A percentile compares a stretch with the other conserved stretches of the same genome.
Evolutionary conservation across 2,329 filamentous ascomycete genomes (phyloP).

Genomic region (Atkinsonella texensis): DNA sequence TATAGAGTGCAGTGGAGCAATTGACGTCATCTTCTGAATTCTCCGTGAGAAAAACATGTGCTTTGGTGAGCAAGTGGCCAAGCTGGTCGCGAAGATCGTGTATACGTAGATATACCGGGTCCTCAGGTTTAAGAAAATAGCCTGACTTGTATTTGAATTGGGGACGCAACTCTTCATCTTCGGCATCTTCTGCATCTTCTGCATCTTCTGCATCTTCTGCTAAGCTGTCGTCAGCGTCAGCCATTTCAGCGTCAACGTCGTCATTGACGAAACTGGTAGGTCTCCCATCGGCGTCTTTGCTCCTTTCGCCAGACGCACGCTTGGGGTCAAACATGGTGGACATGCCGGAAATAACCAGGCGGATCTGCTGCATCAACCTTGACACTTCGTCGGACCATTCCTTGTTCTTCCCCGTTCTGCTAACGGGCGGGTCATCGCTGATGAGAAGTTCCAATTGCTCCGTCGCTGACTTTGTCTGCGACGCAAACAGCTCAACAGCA

Average conservation of each 20-base stretch:
- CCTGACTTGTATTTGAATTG: slow-evolving; percentile 84
- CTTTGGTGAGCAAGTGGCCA: slow-evolving; percentile 67
- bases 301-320: slow-evolving; percentile 46
- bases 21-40: slow-evolving; percentile 92
- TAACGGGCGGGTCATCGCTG: slow-evolving; percentile 67
- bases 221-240: slow-evolving; percentile 36
- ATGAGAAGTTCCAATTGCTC: slow-evolving; percentile 68
- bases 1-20: slow-evolving; percentile 87
- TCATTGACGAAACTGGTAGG: slow-evolving; percentile 32
- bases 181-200: slow-evolving; percentile 49
- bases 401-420: slow-evolving; percentile 89
- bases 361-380: slow-evolving; percentile 73
- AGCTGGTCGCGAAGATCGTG: slow-evolving; percentile 72
- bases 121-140: slow-evolving; percentile 52
- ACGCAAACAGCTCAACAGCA: slow-evolving; percentile 78
- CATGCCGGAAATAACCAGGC: slow-evolving; percentile 82
- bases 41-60: slow-evolving; percentile 70
- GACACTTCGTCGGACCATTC: slow-evolving; percentile 98
- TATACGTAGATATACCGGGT: slow-evolving; percentile 57
- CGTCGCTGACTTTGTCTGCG: slow-evolving; percentile 67
- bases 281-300: slow-evolving; percentile 28
- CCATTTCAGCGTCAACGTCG: slow-evolving; percentile 39
- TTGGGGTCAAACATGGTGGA: slow-evolving; percentile 80
- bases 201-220: slow-evolving; percentile 52
- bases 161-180: slow-evolving; percentile 72